Evolutionary conservation across 2,329 filamentous ascomycete genomes (phyloP).

Genomic region (Aspergillus sojae): DNA sequence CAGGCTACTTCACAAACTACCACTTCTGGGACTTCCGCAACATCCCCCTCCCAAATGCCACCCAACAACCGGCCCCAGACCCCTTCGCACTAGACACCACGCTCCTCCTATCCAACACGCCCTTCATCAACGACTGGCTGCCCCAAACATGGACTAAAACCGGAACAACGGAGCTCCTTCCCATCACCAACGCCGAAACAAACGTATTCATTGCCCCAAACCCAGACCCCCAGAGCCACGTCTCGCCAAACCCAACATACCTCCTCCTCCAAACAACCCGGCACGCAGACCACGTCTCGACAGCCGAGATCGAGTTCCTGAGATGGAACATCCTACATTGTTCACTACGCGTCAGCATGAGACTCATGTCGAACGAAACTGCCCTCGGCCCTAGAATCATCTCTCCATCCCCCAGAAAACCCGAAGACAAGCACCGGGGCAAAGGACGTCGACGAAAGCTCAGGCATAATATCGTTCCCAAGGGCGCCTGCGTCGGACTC

Average conservation of each 20-base stretch:
- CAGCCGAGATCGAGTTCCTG: constrained; percentile 52
- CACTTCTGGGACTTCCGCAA: constrained; percentile 56
- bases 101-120: constrained; percentile 34
- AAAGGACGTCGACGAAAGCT: neutral
- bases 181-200: constrained; percentile 49
- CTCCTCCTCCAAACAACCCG: constrained; percentile 53
- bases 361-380: constrained; percentile 35
- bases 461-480: constrained; percentile 12
- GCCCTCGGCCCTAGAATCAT: neutral
- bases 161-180: constrained; percentile 37
- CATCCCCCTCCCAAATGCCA: constrained; percentile 27
- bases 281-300: constrained; percentile 46
- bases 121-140: constrained; percentile 42
- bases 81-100: constrained; percentile 19
- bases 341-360: constrained; percentile 52
- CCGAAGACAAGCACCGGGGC: neutral
- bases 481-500: constrained; percentile 54
- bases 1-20: constrained; percentile 54
- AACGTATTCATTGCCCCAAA: constrained; percentile 49
- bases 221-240: constrained; percentile 17
- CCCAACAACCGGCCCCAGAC: neutral
- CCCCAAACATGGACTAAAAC: constrained; percentile 46
- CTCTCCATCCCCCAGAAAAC: neutral
- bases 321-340: constrained; percentile 49
- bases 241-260: constrained; percentile 37